phyloP scores from a whole-genome alignment of 768 basidiomycete genomes.

The Lactarius sp. region DNA sequence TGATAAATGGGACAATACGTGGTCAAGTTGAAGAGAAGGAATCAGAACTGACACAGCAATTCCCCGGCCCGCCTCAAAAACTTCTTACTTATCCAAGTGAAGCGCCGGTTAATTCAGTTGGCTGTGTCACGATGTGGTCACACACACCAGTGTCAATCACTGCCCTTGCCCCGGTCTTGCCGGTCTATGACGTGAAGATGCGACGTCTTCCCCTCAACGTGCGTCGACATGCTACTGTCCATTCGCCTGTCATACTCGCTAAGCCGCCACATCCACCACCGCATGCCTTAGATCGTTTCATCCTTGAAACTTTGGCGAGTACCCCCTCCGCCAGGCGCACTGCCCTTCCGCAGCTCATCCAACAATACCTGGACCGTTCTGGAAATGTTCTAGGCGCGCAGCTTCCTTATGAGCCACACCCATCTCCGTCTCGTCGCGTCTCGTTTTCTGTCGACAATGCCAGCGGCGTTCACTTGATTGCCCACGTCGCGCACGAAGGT shows the following conservation, averaged over 20 bases:
- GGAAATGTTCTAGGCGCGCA: conserved; percentile 40
- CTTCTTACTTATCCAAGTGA: background rate
- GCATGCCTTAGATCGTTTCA: conserved; percentile 10
- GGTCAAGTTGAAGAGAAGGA: background rate
- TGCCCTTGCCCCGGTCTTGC: too few relatives aligned
- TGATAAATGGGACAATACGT: conserved; percentile 2
- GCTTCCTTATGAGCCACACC: conserved; percentile 51
- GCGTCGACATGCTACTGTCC: background rate
- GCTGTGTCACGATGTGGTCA: too few relatives aligned
- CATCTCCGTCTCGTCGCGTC: conserved; percentile 32
- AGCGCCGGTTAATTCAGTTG: background rate
- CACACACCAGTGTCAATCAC: too few relatives aligned
- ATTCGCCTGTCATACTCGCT: background rate
- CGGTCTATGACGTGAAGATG: too few relatives aligned
- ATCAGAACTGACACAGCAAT: background rate
- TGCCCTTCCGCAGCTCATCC: conserved; percentile 34
- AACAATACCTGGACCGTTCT: conserved; percentile 40
- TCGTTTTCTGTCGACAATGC: conserved; percentile 23
- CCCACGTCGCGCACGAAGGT: conserved; percentile 42
- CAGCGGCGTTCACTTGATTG: conserved; percentile 43
- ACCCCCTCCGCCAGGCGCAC: conserved; percentile 1
- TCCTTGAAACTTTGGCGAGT: conserved; percentile 17
- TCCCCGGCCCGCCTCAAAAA: background rate
- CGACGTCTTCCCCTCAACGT: background rate
- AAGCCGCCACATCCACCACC: background rate